These are phyloP conservation scores for Trypanosoma mega DNA, from an alignment of 208 protist genomes.

Conservation along the genomic window DNA sequence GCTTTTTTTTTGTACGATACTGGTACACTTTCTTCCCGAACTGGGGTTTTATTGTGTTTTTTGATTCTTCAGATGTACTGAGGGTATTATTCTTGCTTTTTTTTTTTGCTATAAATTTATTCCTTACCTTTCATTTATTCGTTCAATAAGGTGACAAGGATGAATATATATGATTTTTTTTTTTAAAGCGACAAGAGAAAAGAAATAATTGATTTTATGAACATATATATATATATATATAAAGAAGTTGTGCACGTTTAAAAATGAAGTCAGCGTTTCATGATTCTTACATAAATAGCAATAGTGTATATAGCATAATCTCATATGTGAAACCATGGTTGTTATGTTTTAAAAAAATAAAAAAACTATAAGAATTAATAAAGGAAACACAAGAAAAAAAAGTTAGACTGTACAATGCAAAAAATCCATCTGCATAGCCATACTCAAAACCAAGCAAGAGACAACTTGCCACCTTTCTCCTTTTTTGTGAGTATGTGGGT, in stretches of 20 bases:
- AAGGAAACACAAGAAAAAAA: slow-evolving; percentile 8
- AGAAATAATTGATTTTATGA: background rate
- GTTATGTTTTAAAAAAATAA: slow-evolving; percentile 9
- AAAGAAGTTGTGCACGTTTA: background rate
- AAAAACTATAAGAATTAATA: slow-evolving; percentile 4
- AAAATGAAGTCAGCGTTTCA: background rate
- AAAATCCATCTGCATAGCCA: background rate
- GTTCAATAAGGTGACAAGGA: too few relatives aligned
- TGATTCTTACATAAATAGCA: too few relatives aligned
- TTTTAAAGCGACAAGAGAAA: background rate
- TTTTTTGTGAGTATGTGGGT: too few relatives aligned
- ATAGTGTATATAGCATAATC: slow-evolving; percentile 1
- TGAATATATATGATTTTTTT: too few relatives aligned
- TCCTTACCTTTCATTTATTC: too few relatives aligned
- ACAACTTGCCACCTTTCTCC: too few relatives aligned
- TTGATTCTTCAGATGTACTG: too few relatives aligned
- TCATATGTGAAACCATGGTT: background rate
- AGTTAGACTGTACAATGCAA: background rate
- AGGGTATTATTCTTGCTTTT: too few relatives aligned
- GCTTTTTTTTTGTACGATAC: too few relatives aligned
- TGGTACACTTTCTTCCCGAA: too few relatives aligned
- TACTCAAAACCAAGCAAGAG: background rate
- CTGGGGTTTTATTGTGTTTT: too few relatives aligned
- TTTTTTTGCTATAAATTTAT: too few relatives aligned
- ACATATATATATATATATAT: slow-evolving; percentile 2